Evolutionary conservation across 1,284 basidiomycete species (phyloP), one percentile per base, ranked within the genome.

Genomic region (Lignosus rhinocerotis): DNA sequence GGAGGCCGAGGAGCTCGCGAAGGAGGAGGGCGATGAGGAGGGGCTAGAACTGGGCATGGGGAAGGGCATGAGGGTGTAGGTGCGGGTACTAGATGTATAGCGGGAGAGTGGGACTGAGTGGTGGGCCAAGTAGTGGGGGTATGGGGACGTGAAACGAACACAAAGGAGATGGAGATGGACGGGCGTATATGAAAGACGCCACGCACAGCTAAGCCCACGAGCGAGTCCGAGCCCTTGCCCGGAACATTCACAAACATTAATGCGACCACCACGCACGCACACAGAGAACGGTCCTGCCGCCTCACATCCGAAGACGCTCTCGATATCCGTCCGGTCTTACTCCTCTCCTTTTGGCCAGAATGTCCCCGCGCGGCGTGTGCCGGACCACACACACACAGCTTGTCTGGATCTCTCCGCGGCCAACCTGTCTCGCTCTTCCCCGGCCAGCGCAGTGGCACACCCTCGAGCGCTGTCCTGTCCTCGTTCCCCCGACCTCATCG

Each of bases 151-250:
- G 36, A 12, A 39, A n/a, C 36, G 43, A 49, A 51, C n/a, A 63
- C 62, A 62, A 64, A 67, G 61, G 53, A 62, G 33, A 61, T 57
- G 56, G 56, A 58, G 59, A 61, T 61, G 57, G 56, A 61, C 63
- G 63, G 54, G 61, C 32, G 55, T 56, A 59, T 61, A 61, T 60
- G 61, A 60, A 54, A 60, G 61, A 57, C 64, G 63, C 64, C 63
- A 48, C 51, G 39, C 46, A 61, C 63, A 19, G n/a, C 11, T 16
- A 30, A 25, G 54, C 58, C 60, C 50, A 54, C 58, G 41, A 51
- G 44, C 56, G 51, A 32, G 25, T 53, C 38, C 19, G 45, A 21
- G 45, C 5, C 58, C 53, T 53, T 55, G 59, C 47, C 55, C 54
- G 56, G 58, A 51, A 52, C 55, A 63, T 55, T 54, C 33, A 56